phyloP scores from a whole-genome alignment of 2,329 filamentous ascomycete species.

The Tolypocladium capitatum region DNA sequence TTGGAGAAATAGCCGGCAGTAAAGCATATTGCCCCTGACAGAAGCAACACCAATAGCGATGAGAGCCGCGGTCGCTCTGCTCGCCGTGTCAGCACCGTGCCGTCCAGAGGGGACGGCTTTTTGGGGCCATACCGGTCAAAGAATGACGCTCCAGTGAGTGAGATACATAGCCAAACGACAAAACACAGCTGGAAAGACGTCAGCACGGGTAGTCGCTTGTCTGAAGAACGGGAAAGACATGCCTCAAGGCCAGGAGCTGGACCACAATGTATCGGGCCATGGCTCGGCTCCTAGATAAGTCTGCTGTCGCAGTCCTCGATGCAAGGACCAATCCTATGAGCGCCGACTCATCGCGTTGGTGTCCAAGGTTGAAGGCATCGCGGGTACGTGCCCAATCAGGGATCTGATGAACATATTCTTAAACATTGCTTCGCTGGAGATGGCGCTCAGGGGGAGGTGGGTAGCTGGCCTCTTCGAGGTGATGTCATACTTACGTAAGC shows the following conservation, averaged over 20 bases:
- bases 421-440: background rate
- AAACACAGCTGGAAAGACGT: constrained; percentile 23
- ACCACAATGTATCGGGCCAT: constrained; percentile 6
- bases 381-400: background rate
- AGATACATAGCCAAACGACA: constrained; percentile 35
- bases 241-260: constrained; percentile 6
- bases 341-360: background rate
- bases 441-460: background rate
- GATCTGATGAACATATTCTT: background rate
- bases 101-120: background rate
- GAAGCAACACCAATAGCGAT: constrained; percentile 30
- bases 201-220: background rate
- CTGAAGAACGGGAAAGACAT: background rate
- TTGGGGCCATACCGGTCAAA: constrained; percentile 26
- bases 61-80: constrained; percentile 36
- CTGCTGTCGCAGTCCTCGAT: background rate
- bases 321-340: background rate
- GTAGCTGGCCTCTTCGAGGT: background rate
- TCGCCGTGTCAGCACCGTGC: constrained; percentile 5
- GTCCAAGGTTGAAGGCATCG: background rate
- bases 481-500: background rate
- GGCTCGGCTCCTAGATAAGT: background rate
- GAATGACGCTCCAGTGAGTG: constrained; percentile 33
- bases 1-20: constrained; percentile 26
- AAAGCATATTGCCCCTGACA: constrained; percentile 29